Evolutionary conservation across 2,329 filamentous ascomycete genomes (phyloP), one percentile per base, ranked within the genome.

Genomic region (Penicillium olsonii): DNA sequence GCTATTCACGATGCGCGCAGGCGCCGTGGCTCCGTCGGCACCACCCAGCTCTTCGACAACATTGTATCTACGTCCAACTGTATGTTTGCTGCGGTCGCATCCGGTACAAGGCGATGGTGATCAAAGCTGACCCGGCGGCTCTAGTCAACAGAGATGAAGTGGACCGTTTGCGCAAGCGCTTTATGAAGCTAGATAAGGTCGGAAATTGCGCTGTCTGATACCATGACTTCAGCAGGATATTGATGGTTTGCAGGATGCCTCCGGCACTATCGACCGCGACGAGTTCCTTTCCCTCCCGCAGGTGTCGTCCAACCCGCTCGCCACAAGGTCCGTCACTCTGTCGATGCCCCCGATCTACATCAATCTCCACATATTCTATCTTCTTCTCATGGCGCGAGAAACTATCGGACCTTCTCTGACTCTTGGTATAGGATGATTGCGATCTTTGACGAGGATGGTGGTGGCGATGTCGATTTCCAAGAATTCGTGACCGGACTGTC

Each of bases 101-200:
- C 19, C 19, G 27, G 27, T 33, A n/a, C 19, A 2, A 34, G 27
- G 14, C 9, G 17, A 34, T 22, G 47, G 38, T 20, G 37, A 29
- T 34, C 38, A 18, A 45, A 37, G 51, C 52, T 53, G 37, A 58
- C 46, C 29, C 24, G 12, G 33, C 33, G 18, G 26, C 14, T 22
- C 63, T 65, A 97, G 92, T 99, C 79, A 90, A 99, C 78, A 87
- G 89, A 72, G 94, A 99, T 67, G 94, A 99, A 74, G 91, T 99
- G 53, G 94, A 97, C 70, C 84, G 94, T 66, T 80, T 99, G 70
- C 84, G 91, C 68, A 99, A 99, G 79, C 84, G 92, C 55, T 99
- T 99, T 70, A 97, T 97, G 92, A 99, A 99, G 77, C 80, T 99
- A 53, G 94, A 99, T 75, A 97, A 96, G 84, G 92, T 94, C 42